Conservation (phyloP, 257 asterid genomes). For the Orobanche coerulescens region DNA sequence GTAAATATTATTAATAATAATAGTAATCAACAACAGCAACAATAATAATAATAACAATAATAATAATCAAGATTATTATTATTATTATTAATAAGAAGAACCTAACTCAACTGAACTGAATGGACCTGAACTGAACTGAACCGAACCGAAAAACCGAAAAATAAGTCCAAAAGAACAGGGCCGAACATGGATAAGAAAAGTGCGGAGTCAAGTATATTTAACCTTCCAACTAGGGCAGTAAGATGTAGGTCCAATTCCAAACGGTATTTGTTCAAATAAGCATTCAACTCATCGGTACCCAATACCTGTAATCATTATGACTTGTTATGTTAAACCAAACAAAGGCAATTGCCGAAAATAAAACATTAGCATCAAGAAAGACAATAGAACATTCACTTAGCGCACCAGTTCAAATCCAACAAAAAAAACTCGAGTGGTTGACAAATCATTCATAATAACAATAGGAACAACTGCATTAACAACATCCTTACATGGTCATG, state of each 20-base stretch:
- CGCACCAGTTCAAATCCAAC: background rate
- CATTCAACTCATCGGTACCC: constrained; percentile 70
- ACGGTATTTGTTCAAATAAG: constrained; percentile 64
- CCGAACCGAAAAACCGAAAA: no score
- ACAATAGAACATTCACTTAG: background rate
- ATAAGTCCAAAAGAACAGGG: no score
- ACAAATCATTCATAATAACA: background rate
- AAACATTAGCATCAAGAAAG: background rate
- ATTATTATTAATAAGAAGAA: no score
- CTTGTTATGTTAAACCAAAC: background rate
- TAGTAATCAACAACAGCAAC: no score
- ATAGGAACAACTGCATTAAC: background rate
- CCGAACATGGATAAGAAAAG: no score
- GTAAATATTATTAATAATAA: no score
- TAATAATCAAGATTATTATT: no score
- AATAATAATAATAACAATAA: no score
- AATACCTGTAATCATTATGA: constrained; percentile 41
- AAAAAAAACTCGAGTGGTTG: constrained; percentile 1
- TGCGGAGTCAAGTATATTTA: background rate
- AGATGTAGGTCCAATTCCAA: constrained; percentile 65
- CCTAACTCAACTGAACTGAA: no score
- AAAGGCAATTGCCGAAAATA: background rate
- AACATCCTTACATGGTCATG: background rate
- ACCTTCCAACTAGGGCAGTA: constrained; percentile 78
- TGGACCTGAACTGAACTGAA: no score